These are phyloP conservation scores for Fomitopsis pinicola DNA, from an alignment of 1,284 basidiomycete genomes.

Conservation along the genomic window DNA sequence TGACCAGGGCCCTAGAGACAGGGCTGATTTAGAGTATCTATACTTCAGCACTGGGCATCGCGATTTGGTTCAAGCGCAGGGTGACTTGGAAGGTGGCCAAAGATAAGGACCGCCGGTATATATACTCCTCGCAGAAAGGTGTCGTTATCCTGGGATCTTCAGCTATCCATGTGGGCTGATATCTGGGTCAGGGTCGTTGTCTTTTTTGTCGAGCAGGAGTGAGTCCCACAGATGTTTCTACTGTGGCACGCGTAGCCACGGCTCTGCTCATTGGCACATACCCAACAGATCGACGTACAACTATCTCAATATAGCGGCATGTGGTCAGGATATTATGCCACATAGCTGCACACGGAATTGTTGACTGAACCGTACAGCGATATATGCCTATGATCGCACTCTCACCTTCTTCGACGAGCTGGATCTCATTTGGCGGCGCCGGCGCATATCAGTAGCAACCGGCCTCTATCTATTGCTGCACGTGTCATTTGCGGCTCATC, in stretches of 20 bases:
- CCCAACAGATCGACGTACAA: neutral
- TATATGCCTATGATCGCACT: neutral
- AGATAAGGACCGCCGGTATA: too few relatives aligned
- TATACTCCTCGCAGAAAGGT: too few relatives aligned
- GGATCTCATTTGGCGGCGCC: neutral
- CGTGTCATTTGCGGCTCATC: neutral
- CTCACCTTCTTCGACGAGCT: neutral
- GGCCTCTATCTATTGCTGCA: neutral
- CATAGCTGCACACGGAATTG: neutral
- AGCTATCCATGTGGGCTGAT: too few relatives aligned
- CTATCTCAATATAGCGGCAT: neutral
- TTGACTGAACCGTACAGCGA: neutral
- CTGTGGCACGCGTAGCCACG: neutral
- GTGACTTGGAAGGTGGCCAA: too few relatives aligned
- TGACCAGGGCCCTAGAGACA: too few relatives aligned
- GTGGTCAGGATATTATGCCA: neutral
- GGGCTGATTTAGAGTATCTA: too few relatives aligned
- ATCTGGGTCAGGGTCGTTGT: too few relatives aligned
- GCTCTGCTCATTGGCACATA: neutral
- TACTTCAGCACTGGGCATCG: too few relatives aligned
- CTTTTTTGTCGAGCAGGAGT: neutral
- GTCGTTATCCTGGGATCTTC: too few relatives aligned
- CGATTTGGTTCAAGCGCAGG: too few relatives aligned
- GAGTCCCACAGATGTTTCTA: neutral
- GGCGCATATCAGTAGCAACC: neutral